These are phyloP conservation scores for Fusarium metavorans DNA, from an alignment of 2,329 filamentous ascomycete species.

Conservation along the genomic window DNA sequence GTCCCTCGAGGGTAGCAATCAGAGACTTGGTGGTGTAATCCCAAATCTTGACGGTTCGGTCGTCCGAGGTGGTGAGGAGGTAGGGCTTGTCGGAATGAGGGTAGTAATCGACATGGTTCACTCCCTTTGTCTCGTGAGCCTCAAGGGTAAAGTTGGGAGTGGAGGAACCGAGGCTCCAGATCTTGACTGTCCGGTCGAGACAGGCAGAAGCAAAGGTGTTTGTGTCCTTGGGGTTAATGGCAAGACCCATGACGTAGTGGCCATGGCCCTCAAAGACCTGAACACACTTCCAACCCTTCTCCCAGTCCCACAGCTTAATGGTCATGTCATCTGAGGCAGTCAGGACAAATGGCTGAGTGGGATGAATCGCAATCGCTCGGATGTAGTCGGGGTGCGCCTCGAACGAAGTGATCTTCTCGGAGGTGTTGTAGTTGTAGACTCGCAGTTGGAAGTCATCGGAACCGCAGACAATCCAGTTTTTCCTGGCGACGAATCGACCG, in stretches of 20 bases:
- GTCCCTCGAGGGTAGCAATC: slow-evolving; percentile 95
- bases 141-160: slow-evolving; percentile 97
- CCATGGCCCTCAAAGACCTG: slow-evolving; percentile 96
- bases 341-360: slow-evolving; percentile 93
- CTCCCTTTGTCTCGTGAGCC: slow-evolving; percentile 95
- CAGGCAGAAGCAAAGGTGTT: slow-evolving; percentile 94
- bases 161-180: slow-evolving; percentile 95
- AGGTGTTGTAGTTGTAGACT: slow-evolving; percentile 99
- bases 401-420: slow-evolving; percentile 97
- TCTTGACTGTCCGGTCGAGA: slow-evolving; percentile 96
- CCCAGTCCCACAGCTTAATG: slow-evolving; percentile 99
- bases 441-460: slow-evolving; percentile 90
- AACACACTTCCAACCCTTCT: slow-evolving; percentile 97
- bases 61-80: slow-evolving; percentile 95
- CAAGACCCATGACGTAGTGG: slow-evolving; percentile 96
- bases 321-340: slow-evolving; percentile 99
- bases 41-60: slow-evolving; percentile 97
- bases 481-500: slow-evolving; percentile 94
- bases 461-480: slow-evolving; percentile 99
- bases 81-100: slow-evolving; percentile 83
- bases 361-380: slow-evolving; percentile 94
- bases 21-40: slow-evolving; percentile 98
- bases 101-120: slow-evolving; percentile 96
- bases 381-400: slow-evolving; percentile 99
- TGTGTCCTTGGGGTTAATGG: slow-evolving; percentile 97